A percentile compares a stretch with the other conserved stretches of the same genome.
These are phyloP conservation scores for Jatropha multifida DNA, from an alignment of 441 rosid genomes.

Conservation along the genomic window DNA sequence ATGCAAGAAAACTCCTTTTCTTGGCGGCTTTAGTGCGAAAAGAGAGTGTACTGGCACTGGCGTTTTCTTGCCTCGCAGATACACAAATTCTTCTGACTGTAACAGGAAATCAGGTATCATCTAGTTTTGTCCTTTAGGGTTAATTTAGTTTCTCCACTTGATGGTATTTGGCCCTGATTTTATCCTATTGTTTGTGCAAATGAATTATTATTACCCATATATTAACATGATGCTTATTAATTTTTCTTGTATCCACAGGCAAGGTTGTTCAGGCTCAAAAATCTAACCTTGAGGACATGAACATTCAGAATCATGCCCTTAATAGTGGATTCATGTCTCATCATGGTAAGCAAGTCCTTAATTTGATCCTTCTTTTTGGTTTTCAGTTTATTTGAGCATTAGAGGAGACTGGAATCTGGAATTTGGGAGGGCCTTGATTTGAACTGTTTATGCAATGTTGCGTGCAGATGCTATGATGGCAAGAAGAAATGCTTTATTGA, in stretches of 20 bases:
- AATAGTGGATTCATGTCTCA: slow-evolving; percentile 32
- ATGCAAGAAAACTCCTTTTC: slow-evolving; percentile 33
- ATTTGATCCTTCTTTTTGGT: not conserved
- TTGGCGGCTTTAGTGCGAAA: slow-evolving; percentile 42
- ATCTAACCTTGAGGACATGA: slow-evolving; percentile 31
- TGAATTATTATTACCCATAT: not conserved
- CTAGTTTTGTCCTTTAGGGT: no score
- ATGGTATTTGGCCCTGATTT: no score
- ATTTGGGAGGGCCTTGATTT: no score
- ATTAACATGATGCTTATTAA: not conserved
- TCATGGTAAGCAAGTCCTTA: slow-evolving; percentile 37
- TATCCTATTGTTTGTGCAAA: not conserved
- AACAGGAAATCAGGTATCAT: slow-evolving; percentile 52
- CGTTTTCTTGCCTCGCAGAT: slow-evolving; percentile 75
- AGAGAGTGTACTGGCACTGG: slow-evolving; percentile 69
- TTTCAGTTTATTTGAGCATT: no score
- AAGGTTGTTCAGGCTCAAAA: slow-evolving; percentile 51
- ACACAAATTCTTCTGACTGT: slow-evolving; percentile 35
- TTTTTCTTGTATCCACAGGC: slow-evolving; percentile 21
- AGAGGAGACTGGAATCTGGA: not conserved
- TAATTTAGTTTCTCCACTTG: not conserved
- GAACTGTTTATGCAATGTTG: not conserved
- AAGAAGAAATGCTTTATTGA: slow-evolving; percentile 36
- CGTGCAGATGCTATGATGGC: slow-evolving; percentile 46
- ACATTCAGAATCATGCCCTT: slow-evolving; percentile 20